Evolutionary conservation across 805 yeast genomes (phyloP), one percentile per base, ranked within the genome.

Genomic region (Saccharomycopsis sp.): DNA sequence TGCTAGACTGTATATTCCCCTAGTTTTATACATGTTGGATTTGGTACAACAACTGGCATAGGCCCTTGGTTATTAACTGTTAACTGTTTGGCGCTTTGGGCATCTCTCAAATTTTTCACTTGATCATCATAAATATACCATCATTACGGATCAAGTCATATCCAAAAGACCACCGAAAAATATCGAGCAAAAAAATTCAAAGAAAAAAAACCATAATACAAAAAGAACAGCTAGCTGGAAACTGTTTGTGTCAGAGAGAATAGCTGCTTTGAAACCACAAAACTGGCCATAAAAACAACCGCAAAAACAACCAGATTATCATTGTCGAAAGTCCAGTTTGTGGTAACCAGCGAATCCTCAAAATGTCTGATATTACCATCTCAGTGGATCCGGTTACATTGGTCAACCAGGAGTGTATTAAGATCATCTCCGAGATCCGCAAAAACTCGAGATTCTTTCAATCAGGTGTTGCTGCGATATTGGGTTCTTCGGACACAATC

Each of bases 341-440:
- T n/a, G n/a, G n/a, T n/a, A n/a, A n/a, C n/a, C n/a, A n/a, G n/a
- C n/a, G n/a, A n/a, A n/a, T n/a, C n/a, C n/a, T n/a, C 49, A 12
- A 17, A 5, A 44, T 44, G 49, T 19, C 49, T 12, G 49, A 44
- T 17, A 12, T 17, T 7, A 44, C 49, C 24, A 52, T 61, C 15
- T 58, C 93, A 5, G 78, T 88, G 55, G 92, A 89, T 70, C 88
- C 96, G 14, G 79, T 86, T 58, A 87, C 96, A 1, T 82, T 93
- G 64, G 87, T 90, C 64, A 84, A 90, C 61, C 87, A 88, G 68
- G 98, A 94, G 74, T 90, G 97, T 70, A 87, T 89, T 67, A 79
- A 85, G 58, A 81, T 94, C 56, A 83, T 93, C 19, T 85, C 96
- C 19, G 91, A 94, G 22, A 90, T 94, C 96, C 78, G 97, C 57